phyloP scores from a whole-genome alignment of 257 asterid species.

The Misopates orontium region DNA sequence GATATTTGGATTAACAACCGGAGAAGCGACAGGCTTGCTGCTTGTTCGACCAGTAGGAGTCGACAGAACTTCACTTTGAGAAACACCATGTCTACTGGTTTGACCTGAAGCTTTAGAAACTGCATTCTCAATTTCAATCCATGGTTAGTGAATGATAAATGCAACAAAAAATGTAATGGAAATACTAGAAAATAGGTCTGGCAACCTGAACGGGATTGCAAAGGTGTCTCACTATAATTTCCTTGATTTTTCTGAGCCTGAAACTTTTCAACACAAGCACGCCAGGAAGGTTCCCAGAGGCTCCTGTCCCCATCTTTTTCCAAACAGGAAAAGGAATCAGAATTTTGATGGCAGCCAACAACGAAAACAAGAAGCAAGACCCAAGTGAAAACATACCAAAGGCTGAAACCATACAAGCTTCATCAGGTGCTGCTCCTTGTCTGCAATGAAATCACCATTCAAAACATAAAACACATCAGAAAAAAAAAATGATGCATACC shows the following conservation, averaged over 20 bases:
- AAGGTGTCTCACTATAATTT: slow-evolving; percentile 55
- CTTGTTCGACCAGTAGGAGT: slow-evolving; percentile 50
- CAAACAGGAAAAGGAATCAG: background rate
- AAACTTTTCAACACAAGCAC: slow-evolving; percentile 68
- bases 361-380: slow-evolving; percentile 11
- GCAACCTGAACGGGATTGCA: slow-evolving; percentile 65
- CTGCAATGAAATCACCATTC: slow-evolving; percentile 45
- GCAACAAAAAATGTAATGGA: background rate
- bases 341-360: slow-evolving; percentile 16
- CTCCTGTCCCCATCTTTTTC: slow-evolving; percentile 77
- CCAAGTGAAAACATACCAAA: slow-evolving; percentile 43
- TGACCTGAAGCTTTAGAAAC: slow-evolving; percentile 66
- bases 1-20: slow-evolving; percentile 55
- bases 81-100: slow-evolving; percentile 42
- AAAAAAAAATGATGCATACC: slow-evolving; percentile 6
- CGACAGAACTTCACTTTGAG: slow-evolving; percentile 54
- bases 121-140: slow-evolving; percentile 39
- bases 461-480: slow-evolving; percentile 22
- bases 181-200: slow-evolving; percentile 21
- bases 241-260: slow-evolving; percentile 53
- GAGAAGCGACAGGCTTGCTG: slow-evolving; percentile 56
- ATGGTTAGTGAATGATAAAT: slow-evolving; percentile 28
- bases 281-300: slow-evolving; percentile 91
- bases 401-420: slow-evolving; percentile 94
- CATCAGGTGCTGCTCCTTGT: slow-evolving; percentile 96